Evolutionary conservation across 2,329 filamentous ascomycete genomes (phyloP).

Genomic region (Xylaria arbuscula): DNA sequence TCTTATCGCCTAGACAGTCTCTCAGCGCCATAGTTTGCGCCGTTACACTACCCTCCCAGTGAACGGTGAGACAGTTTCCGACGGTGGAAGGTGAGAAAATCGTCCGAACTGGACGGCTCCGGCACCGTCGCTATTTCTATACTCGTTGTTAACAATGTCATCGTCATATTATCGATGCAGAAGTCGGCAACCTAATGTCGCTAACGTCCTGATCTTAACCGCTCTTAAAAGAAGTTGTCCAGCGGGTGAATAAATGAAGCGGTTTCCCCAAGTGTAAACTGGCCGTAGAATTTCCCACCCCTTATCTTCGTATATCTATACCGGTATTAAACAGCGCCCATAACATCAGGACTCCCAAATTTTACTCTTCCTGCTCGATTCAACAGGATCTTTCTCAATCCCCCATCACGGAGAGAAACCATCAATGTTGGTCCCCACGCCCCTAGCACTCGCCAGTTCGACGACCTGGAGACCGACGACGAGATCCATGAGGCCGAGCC

Average conservation of each 20-base stretch:
- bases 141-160: too few species aligned
- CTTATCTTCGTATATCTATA: background rate
- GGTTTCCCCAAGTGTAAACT: too few species aligned
- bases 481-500: slow-evolving; percentile 74
- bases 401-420: slow-evolving; percentile 54
- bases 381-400: background rate
- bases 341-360: background rate
- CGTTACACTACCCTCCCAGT: background rate
- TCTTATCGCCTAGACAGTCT: background rate
- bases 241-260: background rate
- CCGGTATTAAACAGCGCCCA: background rate
- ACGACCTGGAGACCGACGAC: slow-evolving; percentile 70
- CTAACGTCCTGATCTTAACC: background rate
- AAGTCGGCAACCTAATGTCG: background rate
- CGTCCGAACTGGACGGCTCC: background rate
- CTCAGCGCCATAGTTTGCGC: background rate
- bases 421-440: slow-evolving; percentile 64
- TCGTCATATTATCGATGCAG: background rate
- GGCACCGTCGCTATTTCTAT: too few species aligned
- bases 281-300: background rate
- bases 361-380: background rate
- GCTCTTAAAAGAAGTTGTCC: background rate
- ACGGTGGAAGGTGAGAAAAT: too few species aligned
- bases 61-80: background rate
- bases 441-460: slow-evolving; percentile 64